Conservation (phyloP, 345 rosid species). For the Balakata baccata region DNA sequence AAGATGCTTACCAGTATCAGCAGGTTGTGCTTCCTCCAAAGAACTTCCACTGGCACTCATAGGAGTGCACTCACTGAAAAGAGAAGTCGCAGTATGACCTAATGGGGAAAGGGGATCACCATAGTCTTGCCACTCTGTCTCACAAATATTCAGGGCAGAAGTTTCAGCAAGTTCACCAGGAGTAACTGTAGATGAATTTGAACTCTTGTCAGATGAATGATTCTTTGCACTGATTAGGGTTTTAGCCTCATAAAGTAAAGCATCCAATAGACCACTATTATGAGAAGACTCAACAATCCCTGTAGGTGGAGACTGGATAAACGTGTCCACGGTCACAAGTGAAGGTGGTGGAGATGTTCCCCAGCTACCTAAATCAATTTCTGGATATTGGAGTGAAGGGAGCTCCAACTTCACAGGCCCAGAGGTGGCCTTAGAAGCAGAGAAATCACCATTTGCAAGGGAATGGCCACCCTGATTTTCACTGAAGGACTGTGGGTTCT, state of each 20-base stretch:
- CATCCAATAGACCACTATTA: slow-evolving; percentile 90
- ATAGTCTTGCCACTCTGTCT: slow-evolving; percentile 59
- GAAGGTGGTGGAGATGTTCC: slow-evolving; percentile 58
- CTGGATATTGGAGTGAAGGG: slow-evolving; percentile 99
- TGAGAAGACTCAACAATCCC: slow-evolving; percentile 53
- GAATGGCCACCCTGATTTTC: slow-evolving; percentile 68
- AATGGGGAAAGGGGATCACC: slow-evolving; percentile 56
- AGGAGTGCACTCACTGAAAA: slow-evolving; percentile 53
- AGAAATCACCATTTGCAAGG: slow-evolving; percentile 76
- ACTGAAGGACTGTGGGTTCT: slow-evolving; percentile 46
- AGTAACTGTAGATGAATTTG: slow-evolving; percentile 53
- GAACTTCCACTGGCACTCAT: slow-evolving; percentile 55
- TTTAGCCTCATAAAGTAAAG: slow-evolving; percentile 80
- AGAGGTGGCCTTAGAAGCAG: slow-evolving; percentile 72
- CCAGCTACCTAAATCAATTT: slow-evolving; percentile 74
- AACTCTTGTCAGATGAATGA: slow-evolving; percentile 59
- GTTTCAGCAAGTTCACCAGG: slow-evolving; percentile 54
- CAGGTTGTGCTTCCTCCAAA: slow-evolving; percentile 54
- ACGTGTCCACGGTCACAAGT: slow-evolving; percentile 68
- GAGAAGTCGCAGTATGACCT: slow-evolving; percentile 58
- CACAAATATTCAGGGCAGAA: slow-evolving; percentile 43
- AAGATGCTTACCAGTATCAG: slow-evolving; percentile 44
- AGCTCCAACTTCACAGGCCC: slow-evolving; percentile 99
- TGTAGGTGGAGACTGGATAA: slow-evolving; percentile 74
- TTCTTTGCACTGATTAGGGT: slow-evolving; percentile 61